Conservation (phyloP, 2,329 filamentous ascomycete species). For the Colletotrichum tabaci region DNA sequence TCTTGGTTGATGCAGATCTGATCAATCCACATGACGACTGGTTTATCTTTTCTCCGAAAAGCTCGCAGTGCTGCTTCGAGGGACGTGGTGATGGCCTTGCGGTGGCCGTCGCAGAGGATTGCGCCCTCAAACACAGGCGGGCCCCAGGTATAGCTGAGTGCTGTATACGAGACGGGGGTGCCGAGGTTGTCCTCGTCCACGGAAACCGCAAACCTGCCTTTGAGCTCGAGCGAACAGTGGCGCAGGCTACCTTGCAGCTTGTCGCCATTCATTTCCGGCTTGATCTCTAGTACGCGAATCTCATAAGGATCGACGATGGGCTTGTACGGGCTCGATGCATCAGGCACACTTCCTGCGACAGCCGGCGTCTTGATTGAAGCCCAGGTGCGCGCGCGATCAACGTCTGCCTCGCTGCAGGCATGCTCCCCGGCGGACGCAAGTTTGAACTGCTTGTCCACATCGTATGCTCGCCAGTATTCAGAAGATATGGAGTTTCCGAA, state of each 20-base stretch:
- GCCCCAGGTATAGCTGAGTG: slow-evolving; percentile 30
- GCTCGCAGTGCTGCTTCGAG: slow-evolving; percentile 20
- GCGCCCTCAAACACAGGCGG: neutral
- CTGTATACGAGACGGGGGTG: neutral
- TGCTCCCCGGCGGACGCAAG: neutral
- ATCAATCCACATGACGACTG: slow-evolving; percentile 40
- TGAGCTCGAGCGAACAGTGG: slow-evolving; percentile 21
- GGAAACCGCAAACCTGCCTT: neutral
- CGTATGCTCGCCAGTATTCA: slow-evolving; percentile 1
- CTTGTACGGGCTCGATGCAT: neutral
- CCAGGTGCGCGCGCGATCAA: neutral
- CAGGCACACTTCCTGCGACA: neutral
- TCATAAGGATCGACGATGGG: slow-evolving; percentile 11
- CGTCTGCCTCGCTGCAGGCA: neutral
- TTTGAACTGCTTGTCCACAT: slow-evolving; percentile 4
- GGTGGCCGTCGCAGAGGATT: slow-evolving; percentile 9
- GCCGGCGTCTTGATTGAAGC: neutral
- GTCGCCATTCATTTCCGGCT: neutral
- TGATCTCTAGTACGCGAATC: slow-evolving; percentile 20
- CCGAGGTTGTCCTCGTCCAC: neutral
- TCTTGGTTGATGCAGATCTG: slow-evolving; percentile 42
- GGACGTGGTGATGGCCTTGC: slow-evolving; percentile 11
- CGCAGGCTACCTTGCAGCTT: neutral
- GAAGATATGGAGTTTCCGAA: neutral
- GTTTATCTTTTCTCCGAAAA: neutral